These are phyloP conservation scores for Verticillium longisporum DNA, from an alignment of 2,329 filamentous ascomycete species.

Conservation along the genomic window DNA sequence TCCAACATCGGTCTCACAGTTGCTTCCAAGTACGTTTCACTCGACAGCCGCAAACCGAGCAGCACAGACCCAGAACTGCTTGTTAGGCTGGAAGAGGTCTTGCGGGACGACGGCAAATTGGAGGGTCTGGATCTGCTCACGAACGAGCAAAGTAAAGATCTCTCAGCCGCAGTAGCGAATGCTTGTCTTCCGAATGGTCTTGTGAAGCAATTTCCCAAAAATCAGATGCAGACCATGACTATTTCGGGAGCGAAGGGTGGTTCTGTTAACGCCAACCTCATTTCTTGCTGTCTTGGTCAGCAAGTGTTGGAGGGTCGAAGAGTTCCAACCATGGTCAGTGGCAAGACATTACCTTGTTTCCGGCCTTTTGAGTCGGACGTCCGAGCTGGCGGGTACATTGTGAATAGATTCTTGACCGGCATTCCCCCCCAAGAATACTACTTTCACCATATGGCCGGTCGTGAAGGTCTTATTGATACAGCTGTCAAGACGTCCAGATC, in stretches of 20 bases:
- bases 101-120: constrained; percentile 87
- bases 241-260: constrained; percentile 92
- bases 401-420: constrained; percentile 94
- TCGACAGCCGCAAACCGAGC: constrained; percentile 58
- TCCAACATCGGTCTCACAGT: constrained; percentile 67
- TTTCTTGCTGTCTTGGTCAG: constrained; percentile 95
- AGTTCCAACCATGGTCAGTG: constrained; percentile 96
- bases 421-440: constrained; percentile 97
- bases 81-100: constrained; percentile 76
- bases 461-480: constrained; percentile 97
- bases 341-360: constrained; percentile 93
- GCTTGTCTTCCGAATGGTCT: constrained; percentile 76
- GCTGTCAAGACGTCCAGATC: constrained; percentile 97
- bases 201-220: constrained; percentile 87
- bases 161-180: constrained; percentile 73
- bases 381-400: constrained; percentile 87
- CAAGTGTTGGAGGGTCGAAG: constrained; percentile 91
- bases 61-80: constrained; percentile 65
- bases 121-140: constrained; percentile 83
- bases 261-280: constrained; percentile 90
- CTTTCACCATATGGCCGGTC: constrained; percentile 98
- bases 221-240: constrained; percentile 99
- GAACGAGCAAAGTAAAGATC: constrained; percentile 59
- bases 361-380: constrained; percentile 84
- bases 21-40: constrained; percentile 80